phyloP scores from a whole-genome alignment of 192 early-diverging fungal species.

The Backusella circina region DNA sequence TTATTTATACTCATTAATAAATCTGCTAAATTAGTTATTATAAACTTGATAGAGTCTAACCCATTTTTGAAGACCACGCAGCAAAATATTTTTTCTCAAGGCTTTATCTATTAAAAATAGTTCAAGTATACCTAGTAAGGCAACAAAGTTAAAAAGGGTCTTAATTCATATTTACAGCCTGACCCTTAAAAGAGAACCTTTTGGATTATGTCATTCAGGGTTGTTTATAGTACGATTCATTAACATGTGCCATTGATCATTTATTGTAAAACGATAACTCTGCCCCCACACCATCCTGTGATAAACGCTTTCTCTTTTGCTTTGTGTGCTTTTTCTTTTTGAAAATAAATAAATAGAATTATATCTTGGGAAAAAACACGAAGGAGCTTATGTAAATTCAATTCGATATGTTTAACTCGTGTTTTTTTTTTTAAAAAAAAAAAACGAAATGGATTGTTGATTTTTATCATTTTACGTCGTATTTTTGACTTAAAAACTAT shows the following conservation, averaged over 20 bases:
- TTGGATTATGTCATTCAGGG: not conserved
- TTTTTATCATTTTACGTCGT: not conserved
- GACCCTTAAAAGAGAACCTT: not conserved
- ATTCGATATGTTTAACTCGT: not conserved
- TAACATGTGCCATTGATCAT: not conserved
- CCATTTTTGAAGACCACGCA: not conserved
- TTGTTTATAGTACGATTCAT: not conserved
- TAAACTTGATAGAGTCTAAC: not conserved
- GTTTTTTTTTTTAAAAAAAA: not conserved
- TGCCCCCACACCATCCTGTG: not conserved
- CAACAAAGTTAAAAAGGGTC: not conserved
- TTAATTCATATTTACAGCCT: not conserved
- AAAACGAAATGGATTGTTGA: not conserved
- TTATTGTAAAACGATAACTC: not conserved
- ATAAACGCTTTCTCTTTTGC: not conserved
- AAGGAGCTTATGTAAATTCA: not conserved
- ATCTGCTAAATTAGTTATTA: not conserved
- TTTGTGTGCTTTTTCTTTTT: not conserved
- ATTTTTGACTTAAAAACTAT: not conserved
- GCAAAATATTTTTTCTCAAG: not conserved
- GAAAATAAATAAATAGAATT: not conserved
- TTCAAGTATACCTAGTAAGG: not conserved
- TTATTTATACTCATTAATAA: not conserved
- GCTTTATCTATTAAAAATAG: not conserved
- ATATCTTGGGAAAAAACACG: not conserved